Evolutionary conservation across 169 alveolate genomes (phyloP).

Genomic region (Cryptosporidium bovis): DNA sequence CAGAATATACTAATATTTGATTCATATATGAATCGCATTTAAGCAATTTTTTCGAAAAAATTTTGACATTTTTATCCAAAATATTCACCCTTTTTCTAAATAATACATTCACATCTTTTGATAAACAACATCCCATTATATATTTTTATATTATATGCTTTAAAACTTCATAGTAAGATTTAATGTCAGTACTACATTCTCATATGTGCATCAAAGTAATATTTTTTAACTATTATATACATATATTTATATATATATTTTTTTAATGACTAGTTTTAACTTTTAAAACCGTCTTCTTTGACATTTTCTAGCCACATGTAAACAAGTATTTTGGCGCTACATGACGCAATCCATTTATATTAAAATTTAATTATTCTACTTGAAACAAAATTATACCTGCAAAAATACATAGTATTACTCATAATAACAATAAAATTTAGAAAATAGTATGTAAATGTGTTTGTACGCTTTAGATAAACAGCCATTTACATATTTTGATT

Average conservation of each 20-base stretch:
- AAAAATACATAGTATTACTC: too few relatives aligned
- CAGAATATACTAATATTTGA: neutral
- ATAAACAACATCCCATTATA: conserved; percentile 70
- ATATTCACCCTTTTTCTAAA: neutral
- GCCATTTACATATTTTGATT: too few relatives aligned
- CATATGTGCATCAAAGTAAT: conserved; percentile 4
- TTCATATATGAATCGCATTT: neutral
- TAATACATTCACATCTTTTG: conserved; percentile 44
- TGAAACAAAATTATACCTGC: too few relatives aligned
- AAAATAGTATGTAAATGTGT: too few relatives aligned
- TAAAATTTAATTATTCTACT: too few relatives aligned
- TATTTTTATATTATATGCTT: neutral
- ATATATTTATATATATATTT: neutral
- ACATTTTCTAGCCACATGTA: conserved; percentile 62
- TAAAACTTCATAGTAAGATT: too few relatives aligned
- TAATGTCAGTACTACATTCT: neutral
- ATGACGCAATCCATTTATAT: neutral
- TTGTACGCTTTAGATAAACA: too few relatives aligned
- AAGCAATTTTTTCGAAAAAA: neutral
- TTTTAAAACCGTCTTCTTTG: neutral
- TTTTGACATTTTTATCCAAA: neutral
- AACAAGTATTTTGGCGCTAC: conserved; percentile 22
- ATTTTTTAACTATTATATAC: neutral
- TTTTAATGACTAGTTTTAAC: neutral
- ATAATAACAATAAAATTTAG: too few relatives aligned